These are phyloP conservation scores for Elymus sibiricus DNA, from an alignment of 176 grass and related monocot species.

Conservation along the genomic window DNA sequence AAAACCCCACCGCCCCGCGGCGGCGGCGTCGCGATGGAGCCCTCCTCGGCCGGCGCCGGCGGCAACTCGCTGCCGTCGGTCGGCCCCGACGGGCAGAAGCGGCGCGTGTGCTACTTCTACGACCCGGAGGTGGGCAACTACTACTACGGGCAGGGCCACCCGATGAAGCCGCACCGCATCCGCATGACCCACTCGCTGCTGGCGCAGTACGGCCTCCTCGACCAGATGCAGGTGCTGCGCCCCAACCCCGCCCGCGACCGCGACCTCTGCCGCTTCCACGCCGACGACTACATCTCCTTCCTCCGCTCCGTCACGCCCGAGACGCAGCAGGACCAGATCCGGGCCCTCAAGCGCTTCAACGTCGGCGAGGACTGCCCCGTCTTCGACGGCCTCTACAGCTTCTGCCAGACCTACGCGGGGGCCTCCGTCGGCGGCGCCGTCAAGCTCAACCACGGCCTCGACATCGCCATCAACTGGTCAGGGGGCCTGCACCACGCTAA, in stretches of 20 bases:
- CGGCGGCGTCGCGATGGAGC: slow-evolving; percentile 37
- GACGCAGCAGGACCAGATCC: slow-evolving; percentile 70
- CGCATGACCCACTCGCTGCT: slow-evolving; percentile 91
- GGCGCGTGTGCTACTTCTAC: slow-evolving; percentile 97
- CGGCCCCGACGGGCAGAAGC: slow-evolving; percentile 67
- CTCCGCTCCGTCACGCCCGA: slow-evolving; percentile 76
- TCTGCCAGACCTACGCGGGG: slow-evolving; percentile 92
- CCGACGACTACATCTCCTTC: slow-evolving; percentile 90
- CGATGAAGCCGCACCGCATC: slow-evolving; percentile 96
- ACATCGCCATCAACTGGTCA: slow-evolving; percentile 90
- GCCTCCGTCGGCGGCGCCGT: slow-evolving; percentile 66
- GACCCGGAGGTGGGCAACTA: slow-evolving; percentile 96
- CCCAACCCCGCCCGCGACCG: slow-evolving; percentile 57
- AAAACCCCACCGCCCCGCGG: slow-evolving; percentile 22
- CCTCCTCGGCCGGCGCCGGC: slow-evolving; percentile 34
- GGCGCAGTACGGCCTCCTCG: slow-evolving; percentile 63
- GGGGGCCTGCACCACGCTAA: slow-evolving; percentile 87
- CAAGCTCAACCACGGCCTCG: slow-evolving; percentile 75
- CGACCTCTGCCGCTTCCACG: slow-evolving; percentile 84
- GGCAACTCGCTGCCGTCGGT: slow-evolving; percentile 72
- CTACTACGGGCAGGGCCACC: slow-evolving; percentile 92
- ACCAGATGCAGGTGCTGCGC: slow-evolving; percentile 64
- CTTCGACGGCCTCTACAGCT: slow-evolving; percentile 76
- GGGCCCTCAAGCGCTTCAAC: slow-evolving; percentile 71
- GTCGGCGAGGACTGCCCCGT: slow-evolving; percentile 87